Evolutionary conservation across 2,329 filamentous ascomycete species (phyloP), one percentile per base, ranked within the genome.

Genomic region (Penicillium verrucosum): DNA sequence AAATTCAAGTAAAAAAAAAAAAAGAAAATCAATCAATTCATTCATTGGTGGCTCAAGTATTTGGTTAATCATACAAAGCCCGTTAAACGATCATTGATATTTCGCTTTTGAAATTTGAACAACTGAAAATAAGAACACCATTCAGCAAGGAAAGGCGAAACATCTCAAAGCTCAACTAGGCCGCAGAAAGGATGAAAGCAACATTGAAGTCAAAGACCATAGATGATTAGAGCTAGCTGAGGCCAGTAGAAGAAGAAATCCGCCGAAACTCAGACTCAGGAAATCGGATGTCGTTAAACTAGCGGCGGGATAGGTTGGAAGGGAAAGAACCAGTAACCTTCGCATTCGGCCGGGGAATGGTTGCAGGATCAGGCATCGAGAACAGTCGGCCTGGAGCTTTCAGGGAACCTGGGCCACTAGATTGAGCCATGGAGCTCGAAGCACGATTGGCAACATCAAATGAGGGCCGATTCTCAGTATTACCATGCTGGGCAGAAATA

Each of bases 91-190:
- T 51, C 49, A 51, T 25, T 36, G 49, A 51, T n/a, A 16, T 8
- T 29, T 36, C 25, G 10, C 29, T 44, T 9, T 25, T 32, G 16
- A 10, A 36, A 5, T 36, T 44, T 11, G 29, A 18, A 34, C 16
- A 44, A 44, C 40, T 45, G 49, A 36, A 36, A 36, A 36, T 25
- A 25, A 16, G 40, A 27, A 44, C 23, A 32, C 14, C 16, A 36
- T 44, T 27, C 38, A 44, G 37, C 12, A 2, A 29, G 49, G 14
- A 8, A 27, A 21, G 14, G 21, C 18, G n/a, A 44, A 51, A 12
- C 7, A 45, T 8, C 38, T 51, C 49, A 51, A 51, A 51, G 38
- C 49, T 51, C 29, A 51, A 45, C 37, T 16, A 21, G 49, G 30
- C 49, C 21, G 18, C 2, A 32, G 29, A 51, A 18, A 2, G 16